Conservation (phyloP, 805 yeast genomes). For the Danielia reshetovae region DNA sequence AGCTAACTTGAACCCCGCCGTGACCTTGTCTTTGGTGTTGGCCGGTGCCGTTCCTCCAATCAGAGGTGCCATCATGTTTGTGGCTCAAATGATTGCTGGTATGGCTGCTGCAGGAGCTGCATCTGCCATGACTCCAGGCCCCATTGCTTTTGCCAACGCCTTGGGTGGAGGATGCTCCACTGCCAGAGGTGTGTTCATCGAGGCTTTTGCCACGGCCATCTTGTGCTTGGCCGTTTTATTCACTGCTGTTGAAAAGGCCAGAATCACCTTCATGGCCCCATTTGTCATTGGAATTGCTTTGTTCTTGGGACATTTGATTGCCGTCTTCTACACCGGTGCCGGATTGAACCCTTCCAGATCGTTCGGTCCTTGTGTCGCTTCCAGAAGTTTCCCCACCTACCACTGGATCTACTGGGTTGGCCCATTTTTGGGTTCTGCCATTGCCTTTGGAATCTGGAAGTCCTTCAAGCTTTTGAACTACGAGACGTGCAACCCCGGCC, state of each 20-base stretch:
- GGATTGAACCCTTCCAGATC: conserved; percentile 91
- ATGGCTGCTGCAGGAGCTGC: conserved; percentile 93
- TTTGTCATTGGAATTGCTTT: conserved; percentile 78
- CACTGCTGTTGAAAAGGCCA: conserved; percentile 79
- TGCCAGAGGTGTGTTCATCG: conserved; percentile 74
- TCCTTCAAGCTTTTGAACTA: conserved; percentile 61
- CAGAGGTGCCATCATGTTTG: conserved; percentile 61
- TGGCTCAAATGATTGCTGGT: conserved; percentile 76
- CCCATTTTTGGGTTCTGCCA: conserved; percentile 58
- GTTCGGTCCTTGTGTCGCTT: conserved; percentile 79
- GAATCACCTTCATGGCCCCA: conserved; percentile 76
- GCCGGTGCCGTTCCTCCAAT: conserved; percentile 71
- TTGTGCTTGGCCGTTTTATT: conserved; percentile 74
- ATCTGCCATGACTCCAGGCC: conserved; percentile 80
- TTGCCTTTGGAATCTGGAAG: conserved; percentile 55
- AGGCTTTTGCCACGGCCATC: conserved; percentile 73
- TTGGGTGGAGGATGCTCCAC: conserved; percentile 70
- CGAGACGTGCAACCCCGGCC: conserved; percentile 67
- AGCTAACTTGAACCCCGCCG: conserved; percentile 89
- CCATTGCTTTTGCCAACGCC: conserved; percentile 63
- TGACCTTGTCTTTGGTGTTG: conserved; percentile 66
- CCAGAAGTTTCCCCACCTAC: conserved; percentile 68
- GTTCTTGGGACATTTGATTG: conserved; percentile 73
- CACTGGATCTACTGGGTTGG: conserved; percentile 96
- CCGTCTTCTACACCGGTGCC: conserved; percentile 84